These are phyloP conservation scores for Sporothrix euskadiensis DNA, from an alignment of 2,329 filamentous ascomycete species.

Conservation along the genomic window DNA sequence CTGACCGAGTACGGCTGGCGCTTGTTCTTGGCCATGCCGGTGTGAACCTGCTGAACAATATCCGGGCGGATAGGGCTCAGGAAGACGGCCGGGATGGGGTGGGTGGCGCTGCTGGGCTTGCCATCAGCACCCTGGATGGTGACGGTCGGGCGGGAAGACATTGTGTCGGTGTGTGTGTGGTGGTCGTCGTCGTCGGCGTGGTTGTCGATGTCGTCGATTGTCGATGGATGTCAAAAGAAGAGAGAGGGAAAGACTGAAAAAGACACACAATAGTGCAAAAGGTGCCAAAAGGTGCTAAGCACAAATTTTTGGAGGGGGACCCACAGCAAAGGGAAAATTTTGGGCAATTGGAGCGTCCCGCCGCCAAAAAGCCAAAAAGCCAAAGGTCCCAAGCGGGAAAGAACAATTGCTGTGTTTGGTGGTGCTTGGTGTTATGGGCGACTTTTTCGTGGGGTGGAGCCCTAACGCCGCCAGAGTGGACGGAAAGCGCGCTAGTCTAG, in stretches of 20 bases:
- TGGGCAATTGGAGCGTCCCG: slow-evolving; percentile 14
- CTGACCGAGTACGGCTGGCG: slow-evolving; percentile 98
- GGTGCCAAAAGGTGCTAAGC: neutral
- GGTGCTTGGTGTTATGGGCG: neutral
- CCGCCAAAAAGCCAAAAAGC: neutral
- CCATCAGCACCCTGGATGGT: slow-evolving; percentile 97
- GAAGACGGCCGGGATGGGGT: slow-evolving; percentile 96
- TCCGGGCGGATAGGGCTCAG: slow-evolving; percentile 95
- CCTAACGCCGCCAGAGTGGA: slow-evolving; percentile 21
- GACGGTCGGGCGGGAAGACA: slow-evolving; percentile 97
- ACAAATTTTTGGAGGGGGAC: slow-evolving; percentile 24
- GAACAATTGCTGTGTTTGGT: too few species aligned
- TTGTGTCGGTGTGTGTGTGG: slow-evolving; percentile 44
- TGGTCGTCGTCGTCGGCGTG: slow-evolving; percentile 20
- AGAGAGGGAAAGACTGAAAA: slow-evolving; percentile 8
- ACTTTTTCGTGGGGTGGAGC: slow-evolving; percentile 32
- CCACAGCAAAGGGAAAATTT: slow-evolving; percentile 24
- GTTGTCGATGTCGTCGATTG: slow-evolving; percentile 16
- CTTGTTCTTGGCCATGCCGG: slow-evolving; percentile 99
- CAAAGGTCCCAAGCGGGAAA: neutral
- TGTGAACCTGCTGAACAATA: slow-evolving; percentile 99
- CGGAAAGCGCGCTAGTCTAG: slow-evolving; percentile 1
- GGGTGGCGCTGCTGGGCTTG: slow-evolving; percentile 82
- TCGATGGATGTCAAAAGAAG: slow-evolving; percentile 10
- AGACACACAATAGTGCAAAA: slow-evolving; percentile 12